Conservation (phyloP, 208 protist species). For the Leishmania martiniquensis region DNA sequence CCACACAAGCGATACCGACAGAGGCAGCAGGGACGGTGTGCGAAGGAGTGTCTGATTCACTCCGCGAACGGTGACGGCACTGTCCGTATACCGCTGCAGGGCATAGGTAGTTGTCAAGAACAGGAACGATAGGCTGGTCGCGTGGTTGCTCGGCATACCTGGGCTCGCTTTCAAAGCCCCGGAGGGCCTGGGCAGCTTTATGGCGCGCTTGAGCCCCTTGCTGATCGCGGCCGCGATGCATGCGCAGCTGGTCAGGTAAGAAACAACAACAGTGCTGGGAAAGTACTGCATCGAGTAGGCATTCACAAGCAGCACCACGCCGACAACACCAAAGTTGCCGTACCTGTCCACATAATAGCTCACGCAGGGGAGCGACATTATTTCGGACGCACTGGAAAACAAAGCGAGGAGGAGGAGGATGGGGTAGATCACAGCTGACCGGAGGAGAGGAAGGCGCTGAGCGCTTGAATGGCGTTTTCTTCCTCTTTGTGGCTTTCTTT, state of each 20-base stretch:
- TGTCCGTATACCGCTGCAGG: constrained; percentile 17
- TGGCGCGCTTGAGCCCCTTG: constrained; percentile 50
- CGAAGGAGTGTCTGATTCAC: neutral
- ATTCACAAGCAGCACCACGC: constrained; percentile 41
- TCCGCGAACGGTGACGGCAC: neutral
- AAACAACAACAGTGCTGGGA: constrained; percentile 38
- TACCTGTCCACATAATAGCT: constrained; percentile 41
- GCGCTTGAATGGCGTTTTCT: no score
- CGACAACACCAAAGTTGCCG: constrained; percentile 42
- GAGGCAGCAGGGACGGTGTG: constrained; percentile 6
- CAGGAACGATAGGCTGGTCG: constrained; percentile 53
- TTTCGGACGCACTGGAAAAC: neutral
- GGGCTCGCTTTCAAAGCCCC: constrained; percentile 56
- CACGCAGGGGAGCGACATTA: constrained; percentile 17
- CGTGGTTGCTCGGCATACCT: constrained; percentile 78
- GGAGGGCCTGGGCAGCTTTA: constrained; percentile 51
- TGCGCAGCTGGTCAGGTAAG: constrained; percentile 40
- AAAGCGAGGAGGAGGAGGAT: no score
- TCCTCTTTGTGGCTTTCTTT: no score
- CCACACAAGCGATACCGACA: neutral
- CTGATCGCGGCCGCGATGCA: constrained; percentile 45
- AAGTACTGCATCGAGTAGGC: constrained; percentile 32
- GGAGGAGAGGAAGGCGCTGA: no score
- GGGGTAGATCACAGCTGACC: no score
- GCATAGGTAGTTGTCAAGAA: constrained; percentile 28